These are phyloP conservation scores for Samsoniella hepiali DNA, from an alignment of 2,329 filamentous ascomycete species.

Conservation along the genomic window DNA sequence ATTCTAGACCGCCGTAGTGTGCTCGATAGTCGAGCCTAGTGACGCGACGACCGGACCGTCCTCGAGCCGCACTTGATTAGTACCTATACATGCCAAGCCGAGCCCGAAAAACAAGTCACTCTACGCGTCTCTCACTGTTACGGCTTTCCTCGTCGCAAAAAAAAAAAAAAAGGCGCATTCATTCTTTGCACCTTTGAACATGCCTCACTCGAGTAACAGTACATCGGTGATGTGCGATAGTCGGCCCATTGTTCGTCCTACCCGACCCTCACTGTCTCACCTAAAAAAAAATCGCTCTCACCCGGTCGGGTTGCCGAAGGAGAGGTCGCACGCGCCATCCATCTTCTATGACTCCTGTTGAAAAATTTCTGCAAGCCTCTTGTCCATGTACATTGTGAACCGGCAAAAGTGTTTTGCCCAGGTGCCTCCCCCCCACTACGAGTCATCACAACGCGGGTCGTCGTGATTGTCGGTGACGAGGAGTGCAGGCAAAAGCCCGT, in stretches of 20 bases:
- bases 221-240: neutral
- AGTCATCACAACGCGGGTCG: conserved; percentile 1
- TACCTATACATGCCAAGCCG: neutral
- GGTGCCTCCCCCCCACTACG: neutral
- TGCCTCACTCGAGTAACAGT: neutral
- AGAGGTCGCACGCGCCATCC: neutral
- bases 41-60: neutral
- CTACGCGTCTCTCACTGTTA: neutral
- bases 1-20: neutral
- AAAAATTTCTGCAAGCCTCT: neutral
- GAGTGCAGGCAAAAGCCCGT: too few relatives aligned
- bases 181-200: neutral
- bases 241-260: conserved; percentile 1
- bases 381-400: neutral
- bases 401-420: too few relatives aligned
- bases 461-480: neutral
- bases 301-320: neutral
- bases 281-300: neutral
- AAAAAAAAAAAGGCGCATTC: neutral
- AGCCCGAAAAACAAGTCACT: neutral
- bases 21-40: neutral
- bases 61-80: neutral
- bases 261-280: conserved; percentile 7
- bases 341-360: neutral
- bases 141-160: neutral